Evolutionary conservation across 2,329 filamentous ascomycete genomes (phyloP).

Genomic region (Aspergillus spinulosporus): DNA sequence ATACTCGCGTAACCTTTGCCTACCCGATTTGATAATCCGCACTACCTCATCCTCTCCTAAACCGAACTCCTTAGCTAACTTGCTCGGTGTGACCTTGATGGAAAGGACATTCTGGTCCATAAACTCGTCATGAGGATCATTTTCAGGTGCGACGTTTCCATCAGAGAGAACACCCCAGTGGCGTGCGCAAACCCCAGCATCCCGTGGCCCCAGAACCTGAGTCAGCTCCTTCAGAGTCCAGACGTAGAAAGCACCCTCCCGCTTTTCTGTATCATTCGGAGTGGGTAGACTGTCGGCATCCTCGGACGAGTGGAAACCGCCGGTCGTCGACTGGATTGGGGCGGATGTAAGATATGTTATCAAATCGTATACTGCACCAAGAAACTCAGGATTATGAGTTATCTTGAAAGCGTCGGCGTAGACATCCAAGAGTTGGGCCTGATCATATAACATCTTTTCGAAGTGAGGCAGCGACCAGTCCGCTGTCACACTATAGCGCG

Average conservation of each 20-base stretch:
- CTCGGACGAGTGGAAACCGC: slow-evolving; percentile 84
- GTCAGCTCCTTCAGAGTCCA: slow-evolving; percentile 90
- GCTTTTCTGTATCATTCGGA: slow-evolving; percentile 74
- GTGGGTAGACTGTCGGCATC: slow-evolving; percentile 81
- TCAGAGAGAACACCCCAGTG: slow-evolving; percentile 83
- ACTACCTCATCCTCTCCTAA: slow-evolving; percentile 68
- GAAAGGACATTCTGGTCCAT: slow-evolving; percentile 88
- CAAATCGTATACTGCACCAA: slow-evolving; percentile 76
- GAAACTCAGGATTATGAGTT: slow-evolving; percentile 67
- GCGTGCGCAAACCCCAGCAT: slow-evolving; percentile 71
- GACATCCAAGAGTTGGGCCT: slow-evolving; percentile 77
- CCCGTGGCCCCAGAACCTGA: slow-evolving; percentile 67
- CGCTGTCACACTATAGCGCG: slow-evolving; percentile 82
- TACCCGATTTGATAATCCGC: slow-evolving; percentile 66
- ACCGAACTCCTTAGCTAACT: slow-evolving; percentile 73
- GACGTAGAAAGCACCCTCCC: slow-evolving; percentile 90
- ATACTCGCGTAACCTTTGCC: slow-evolving; percentile 67
- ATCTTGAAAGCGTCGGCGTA: slow-evolving; percentile 84
- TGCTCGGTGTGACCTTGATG: slow-evolving; percentile 65
- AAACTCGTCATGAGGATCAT: slow-evolving; percentile 91
- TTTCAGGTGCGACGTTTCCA: slow-evolving; percentile 78
- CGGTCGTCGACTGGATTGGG: slow-evolving; percentile 65
- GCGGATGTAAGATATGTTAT: slow-evolving; percentile 78
- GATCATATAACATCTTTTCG: slow-evolving; percentile 95
- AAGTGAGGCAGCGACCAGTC: slow-evolving; percentile 97